phyloP scores from a whole-genome alignment of 1,284 basidiomycete species.

The Xerocomus nothofagi region DNA sequence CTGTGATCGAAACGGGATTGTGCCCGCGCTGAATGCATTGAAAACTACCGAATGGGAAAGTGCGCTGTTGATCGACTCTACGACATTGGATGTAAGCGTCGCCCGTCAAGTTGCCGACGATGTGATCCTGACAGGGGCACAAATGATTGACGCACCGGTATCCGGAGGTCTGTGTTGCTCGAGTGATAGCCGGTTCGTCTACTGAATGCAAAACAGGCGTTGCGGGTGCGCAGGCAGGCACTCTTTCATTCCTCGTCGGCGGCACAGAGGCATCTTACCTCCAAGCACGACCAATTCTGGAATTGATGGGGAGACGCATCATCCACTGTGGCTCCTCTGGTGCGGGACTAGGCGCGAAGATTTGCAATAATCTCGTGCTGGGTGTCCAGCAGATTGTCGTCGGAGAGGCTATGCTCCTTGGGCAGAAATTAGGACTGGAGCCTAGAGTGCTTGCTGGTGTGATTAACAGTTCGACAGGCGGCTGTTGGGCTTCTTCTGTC shows the following conservation, averaged over 20 bases:
- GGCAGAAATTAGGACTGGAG: slow-evolving; percentile 73
- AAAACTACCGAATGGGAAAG: slow-evolving; percentile 38
- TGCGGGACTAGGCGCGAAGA: slow-evolving; percentile 83
- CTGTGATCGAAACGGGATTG: slow-evolving; percentile 53
- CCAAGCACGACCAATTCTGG: slow-evolving; percentile 59
- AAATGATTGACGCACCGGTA: slow-evolving; percentile 89
- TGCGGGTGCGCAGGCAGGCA: slow-evolving; percentile 80
- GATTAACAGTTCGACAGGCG: slow-evolving; percentile 81
- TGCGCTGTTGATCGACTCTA: slow-evolving; percentile 84
- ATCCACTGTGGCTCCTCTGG: slow-evolving; percentile 87
- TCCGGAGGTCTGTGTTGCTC: slow-evolving; percentile 67
- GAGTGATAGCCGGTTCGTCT: background rate
- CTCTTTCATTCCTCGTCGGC: slow-evolving; percentile 91
- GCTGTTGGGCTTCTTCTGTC: slow-evolving; percentile 80
- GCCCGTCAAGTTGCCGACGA: slow-evolving; percentile 62
- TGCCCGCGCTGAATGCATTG: slow-evolving; percentile 54
- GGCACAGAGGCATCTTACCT: slow-evolving; percentile 62
- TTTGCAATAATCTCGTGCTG: slow-evolving; percentile 83
- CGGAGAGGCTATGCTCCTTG: slow-evolving; percentile 84
- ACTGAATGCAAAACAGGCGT: slow-evolving; percentile 52
- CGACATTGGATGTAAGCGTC: slow-evolving; percentile 79
- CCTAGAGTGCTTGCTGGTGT: slow-evolving; percentile 75
- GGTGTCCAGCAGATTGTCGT: slow-evolving; percentile 79
- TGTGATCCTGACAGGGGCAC: slow-evolving; percentile 59
- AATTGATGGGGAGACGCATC: slow-evolving; percentile 79